Conservation (phyloP, 1,139 yeast genomes). For the Lodderomyces elongisporus region DNA sequence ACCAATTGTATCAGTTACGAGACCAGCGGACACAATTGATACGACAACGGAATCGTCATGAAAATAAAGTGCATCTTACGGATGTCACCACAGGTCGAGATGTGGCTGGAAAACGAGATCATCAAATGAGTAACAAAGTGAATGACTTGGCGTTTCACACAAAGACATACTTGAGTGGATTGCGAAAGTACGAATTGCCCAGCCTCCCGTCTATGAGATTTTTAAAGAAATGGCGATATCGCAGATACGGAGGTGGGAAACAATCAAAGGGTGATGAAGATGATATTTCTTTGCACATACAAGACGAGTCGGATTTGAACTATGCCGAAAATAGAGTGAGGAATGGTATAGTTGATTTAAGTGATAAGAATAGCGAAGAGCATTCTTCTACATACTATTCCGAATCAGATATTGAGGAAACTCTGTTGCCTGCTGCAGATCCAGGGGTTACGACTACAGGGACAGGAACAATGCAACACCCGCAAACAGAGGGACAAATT, state of each 20-base stretch:
- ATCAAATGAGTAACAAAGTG: constrained; percentile 17
- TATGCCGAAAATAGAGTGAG: constrained; percentile 38
- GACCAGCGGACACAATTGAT: constrained; percentile 40
- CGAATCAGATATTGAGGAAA: constrained; percentile 8
- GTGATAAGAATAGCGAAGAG: constrained; percentile 10
- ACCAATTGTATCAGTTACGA: constrained; percentile 59
- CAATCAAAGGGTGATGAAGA: constrained; percentile 6
- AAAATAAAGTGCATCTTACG: constrained; percentile 4
- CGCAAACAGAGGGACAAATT: constrained; percentile 16
- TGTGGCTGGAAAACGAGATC: background rate
- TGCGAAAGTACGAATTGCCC: constrained; percentile 50
- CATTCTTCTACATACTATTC: constrained; percentile 17
- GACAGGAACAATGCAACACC: constrained; percentile 2
- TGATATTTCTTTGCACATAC: constrained; percentile 16
- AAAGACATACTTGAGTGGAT: constrained; percentile 25
- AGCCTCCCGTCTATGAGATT: constrained; percentile 51
- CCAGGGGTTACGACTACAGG: background rate
- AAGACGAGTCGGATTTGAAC: constrained; percentile 22
- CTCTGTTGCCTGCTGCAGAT: constrained; percentile 5
- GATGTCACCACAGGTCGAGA: background rate
- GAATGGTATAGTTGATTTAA: constrained; percentile 25
- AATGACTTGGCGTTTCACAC: constrained; percentile 32
- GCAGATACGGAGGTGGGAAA: too few relatives aligned
- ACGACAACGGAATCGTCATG: constrained; percentile 13
- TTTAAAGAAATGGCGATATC: constrained; percentile 21